Base-by-base conservation (phyloP, 345 rosid species). In the Populus euphratica region DNA sequence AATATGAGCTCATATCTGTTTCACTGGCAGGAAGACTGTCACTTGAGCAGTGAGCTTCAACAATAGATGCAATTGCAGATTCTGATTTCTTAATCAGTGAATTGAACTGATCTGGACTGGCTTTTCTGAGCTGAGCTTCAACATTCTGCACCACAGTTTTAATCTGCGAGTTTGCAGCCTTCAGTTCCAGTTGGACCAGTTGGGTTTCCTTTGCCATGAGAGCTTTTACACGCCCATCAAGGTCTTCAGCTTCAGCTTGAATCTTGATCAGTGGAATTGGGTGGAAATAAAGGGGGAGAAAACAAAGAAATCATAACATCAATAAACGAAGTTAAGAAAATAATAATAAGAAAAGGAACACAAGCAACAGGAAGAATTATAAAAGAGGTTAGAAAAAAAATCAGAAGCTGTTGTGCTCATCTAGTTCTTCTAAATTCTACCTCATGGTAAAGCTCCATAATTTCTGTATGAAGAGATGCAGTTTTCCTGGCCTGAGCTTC, bases 371-470 rank as follows among this genome's bases (percentile, higher is more conserved):
- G 49, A 77, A 66, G 25, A 65, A 74, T 21, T 16, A 25, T 21
- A 63, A 12, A 56, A 76, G 18, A 71, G 27, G 56, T 27, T 54
- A 56, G 74, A 67, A 10, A 54, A 9, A 56, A 59, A 41, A 76
- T 17, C 44, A 29, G 67, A 78, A 49, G 70, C 43, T 35, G 66
- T 3, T 27, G 69, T 43, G 59, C 69, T 18, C 11, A 20, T 56
- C n/a, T 20, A 35, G 56, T 76, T 36, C 33, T 36, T 62, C 35
- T n/a, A 44, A 74, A 79, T 20, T 36, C 62, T 81, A 93, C 99
- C 99, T 95, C 93, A 44, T 13, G 73, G 84, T 88, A 88, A 76
- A 91, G 89, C 61, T 81, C 79, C 94, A 86, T 86, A 73, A 87
- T 79, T 77, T 91, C 91, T 71, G 76, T 81, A 85, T 90, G 91